These are phyloP conservation scores for Xylaria nigripes DNA, from an alignment of 495 filamentous ascomycete genomes.

Conservation along the genomic window DNA sequence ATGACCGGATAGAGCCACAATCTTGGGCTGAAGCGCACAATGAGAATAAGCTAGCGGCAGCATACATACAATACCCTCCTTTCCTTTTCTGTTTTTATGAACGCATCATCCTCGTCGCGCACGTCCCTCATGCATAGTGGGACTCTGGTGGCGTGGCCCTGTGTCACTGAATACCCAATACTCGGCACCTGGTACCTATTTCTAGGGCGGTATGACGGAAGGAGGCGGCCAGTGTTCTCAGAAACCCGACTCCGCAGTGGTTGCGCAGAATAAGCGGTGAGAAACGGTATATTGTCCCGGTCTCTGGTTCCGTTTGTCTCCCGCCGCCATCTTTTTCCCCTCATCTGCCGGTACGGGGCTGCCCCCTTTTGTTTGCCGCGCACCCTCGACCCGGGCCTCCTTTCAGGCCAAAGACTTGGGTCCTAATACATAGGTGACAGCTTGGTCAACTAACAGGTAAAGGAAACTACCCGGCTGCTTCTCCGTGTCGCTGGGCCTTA, in stretches of 20 bases:
- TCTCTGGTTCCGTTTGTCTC: neutral
- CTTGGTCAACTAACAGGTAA: too few species aligned
- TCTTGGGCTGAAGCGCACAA: neutral
- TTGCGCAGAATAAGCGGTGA: conserved; percentile 11
- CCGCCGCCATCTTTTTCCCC: neutral
- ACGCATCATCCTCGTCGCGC: neutral
- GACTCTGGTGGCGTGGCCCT: neutral
- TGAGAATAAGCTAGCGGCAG: neutral
- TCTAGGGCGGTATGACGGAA: neutral
- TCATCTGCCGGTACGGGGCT: neutral
- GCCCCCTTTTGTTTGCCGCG: neutral
- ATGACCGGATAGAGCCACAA: neutral
- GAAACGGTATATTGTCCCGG: neutral
- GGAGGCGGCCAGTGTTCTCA: neutral
- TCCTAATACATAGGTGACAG: too few species aligned
- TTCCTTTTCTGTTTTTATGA: neutral
- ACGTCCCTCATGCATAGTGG: neutral
- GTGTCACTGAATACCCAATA: neutral
- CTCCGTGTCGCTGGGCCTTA: neutral
- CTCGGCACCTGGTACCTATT: neutral
- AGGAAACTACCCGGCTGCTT: too few species aligned
- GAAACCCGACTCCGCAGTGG: neutral
- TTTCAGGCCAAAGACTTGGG: neutral
- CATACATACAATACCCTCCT: neutral
- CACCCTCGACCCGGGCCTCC: too few species aligned